phyloP scores from a whole-genome alignment of 345 rosid genomes.

The Triadica sebifera region DNA sequence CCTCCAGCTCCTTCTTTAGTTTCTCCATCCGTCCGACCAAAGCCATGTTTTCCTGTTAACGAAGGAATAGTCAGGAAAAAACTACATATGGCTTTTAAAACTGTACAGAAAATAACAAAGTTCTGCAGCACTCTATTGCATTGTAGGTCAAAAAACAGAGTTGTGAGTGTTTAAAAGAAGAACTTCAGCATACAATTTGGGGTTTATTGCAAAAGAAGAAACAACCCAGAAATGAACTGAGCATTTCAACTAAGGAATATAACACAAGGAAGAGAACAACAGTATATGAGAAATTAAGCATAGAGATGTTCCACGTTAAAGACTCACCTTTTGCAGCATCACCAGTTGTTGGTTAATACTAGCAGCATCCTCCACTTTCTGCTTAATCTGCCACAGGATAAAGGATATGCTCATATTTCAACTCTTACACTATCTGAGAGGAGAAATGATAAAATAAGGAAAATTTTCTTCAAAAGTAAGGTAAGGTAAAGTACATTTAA shows the following conservation, averaged over 20 bases:
- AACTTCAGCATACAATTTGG: too few species aligned
- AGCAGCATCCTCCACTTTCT: conserved; percentile 34
- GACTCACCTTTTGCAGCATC: conserved; percentile 57
- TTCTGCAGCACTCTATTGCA: background rate
- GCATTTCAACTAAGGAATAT: background rate
- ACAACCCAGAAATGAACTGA: background rate
- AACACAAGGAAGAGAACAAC: background rate
- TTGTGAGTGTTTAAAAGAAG: too few species aligned
- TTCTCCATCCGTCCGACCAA: conserved; percentile 24
- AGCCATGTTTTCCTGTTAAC: conserved; percentile 28
- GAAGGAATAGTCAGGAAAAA: background rate
- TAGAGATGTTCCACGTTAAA: background rate
- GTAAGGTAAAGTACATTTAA: too few species aligned
- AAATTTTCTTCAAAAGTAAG: background rate
- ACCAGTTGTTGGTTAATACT: conserved; percentile 37
- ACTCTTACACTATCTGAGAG: background rate
- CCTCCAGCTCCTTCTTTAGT: conserved; percentile 18
- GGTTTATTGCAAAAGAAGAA: background rate
- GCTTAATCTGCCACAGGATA: conserved; percentile 52
- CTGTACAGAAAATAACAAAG: background rate
- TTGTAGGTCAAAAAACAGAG: background rate
- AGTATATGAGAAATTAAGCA: background rate
- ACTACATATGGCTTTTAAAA: background rate
- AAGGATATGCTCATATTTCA: conserved; percentile 5
- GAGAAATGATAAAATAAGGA: background rate